Percentiles rank a stretch among this genome's conserved stretches.
These are phyloP conservation scores for Penicillium coprophilum DNA, from an alignment of 495 filamentous ascomycete species.

Conservation along the genomic window DNA sequence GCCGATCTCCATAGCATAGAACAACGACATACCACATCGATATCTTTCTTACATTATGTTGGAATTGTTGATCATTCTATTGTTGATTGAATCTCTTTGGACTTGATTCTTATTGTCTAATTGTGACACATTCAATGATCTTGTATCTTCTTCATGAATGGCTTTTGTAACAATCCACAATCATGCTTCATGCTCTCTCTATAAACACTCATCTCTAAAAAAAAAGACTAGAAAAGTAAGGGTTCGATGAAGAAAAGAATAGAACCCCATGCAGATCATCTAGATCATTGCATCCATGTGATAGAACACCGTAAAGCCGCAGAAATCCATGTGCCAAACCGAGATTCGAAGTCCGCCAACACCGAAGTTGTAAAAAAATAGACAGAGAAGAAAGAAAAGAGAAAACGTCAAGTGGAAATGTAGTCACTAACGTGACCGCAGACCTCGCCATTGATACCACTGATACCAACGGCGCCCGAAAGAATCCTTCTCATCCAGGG, in stretches of 20 bases:
- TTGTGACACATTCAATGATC: neutral
- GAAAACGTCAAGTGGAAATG: conserved; percentile 3
- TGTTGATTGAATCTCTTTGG: neutral
- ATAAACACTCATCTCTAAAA: neutral
- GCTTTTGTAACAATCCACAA: neutral
- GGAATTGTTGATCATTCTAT: neutral
- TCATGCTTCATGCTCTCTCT: neutral
- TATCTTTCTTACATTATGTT: neutral
- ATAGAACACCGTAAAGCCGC: conserved; percentile 4
- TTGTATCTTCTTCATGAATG: neutral
- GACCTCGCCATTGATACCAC: conserved; percentile 36
- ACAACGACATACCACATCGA: conserved; percentile 1
- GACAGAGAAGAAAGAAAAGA: conserved; percentile 7
- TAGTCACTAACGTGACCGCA: conserved; percentile 28
- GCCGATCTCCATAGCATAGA: conserved; percentile 4
- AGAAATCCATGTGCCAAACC: neutral
- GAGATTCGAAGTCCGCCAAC: conserved; percentile 11
- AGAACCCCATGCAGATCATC: neutral
- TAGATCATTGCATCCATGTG: neutral
- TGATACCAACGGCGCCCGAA: conserved; percentile 31
- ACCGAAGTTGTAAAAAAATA: conserved; percentile 21
- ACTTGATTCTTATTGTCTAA: neutral
- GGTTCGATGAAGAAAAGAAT: neutral
- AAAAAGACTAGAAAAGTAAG: neutral
- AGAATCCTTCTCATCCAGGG: conserved; percentile 34